These are phyloP conservation scores for Neofusicoccum laricinum DNA, from an alignment of 2,329 filamentous ascomycete species.

Conservation along the genomic window DNA sequence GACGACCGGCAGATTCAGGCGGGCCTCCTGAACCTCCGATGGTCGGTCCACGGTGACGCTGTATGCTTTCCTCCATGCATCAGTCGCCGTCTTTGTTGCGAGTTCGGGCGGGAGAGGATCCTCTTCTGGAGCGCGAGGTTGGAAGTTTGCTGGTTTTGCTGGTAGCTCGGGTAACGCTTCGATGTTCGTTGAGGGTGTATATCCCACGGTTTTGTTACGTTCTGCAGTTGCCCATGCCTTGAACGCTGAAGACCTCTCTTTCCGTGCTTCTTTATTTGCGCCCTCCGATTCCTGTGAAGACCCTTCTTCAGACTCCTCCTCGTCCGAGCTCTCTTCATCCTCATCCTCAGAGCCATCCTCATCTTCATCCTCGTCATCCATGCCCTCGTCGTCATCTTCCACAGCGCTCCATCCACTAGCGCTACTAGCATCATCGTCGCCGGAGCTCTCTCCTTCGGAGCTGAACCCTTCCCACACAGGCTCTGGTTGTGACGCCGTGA, in stretches of 20 bases:
- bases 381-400: conserved; percentile 24
- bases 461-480: conserved; percentile 62
- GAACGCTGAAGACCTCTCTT: conserved; percentile 66
- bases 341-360: conserved; percentile 25
- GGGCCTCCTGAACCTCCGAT: conserved; percentile 71
- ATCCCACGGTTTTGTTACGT: conserved; percentile 78
- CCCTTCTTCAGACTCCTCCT: conserved; percentile 26
- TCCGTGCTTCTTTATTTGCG: conserved; percentile 38
- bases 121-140: conserved; percentile 64
- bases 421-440: conserved; percentile 23
- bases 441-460: conserved; percentile 32
- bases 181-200: conserved; percentile 47
- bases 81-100: conserved; percentile 53
- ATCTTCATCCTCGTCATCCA: conserved; percentile 39
- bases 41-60: conserved; percentile 69
- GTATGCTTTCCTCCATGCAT: conserved; percentile 67
- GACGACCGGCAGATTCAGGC: conserved; percentile 81
- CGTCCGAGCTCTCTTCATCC: conserved; percentile 31
- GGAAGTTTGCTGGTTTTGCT: conserved; percentile 60
- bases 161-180: conserved; percentile 21
- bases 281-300: conserved; percentile 32
- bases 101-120: conserved; percentile 69
- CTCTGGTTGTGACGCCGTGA: conserved; percentile 51
- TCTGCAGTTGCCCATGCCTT: conserved; percentile 90
- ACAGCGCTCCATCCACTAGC: conserved; percentile 8